phyloP scores from a whole-genome alignment of 352 stramenopile genomes.

The Phytophthora capsici region DNA sequence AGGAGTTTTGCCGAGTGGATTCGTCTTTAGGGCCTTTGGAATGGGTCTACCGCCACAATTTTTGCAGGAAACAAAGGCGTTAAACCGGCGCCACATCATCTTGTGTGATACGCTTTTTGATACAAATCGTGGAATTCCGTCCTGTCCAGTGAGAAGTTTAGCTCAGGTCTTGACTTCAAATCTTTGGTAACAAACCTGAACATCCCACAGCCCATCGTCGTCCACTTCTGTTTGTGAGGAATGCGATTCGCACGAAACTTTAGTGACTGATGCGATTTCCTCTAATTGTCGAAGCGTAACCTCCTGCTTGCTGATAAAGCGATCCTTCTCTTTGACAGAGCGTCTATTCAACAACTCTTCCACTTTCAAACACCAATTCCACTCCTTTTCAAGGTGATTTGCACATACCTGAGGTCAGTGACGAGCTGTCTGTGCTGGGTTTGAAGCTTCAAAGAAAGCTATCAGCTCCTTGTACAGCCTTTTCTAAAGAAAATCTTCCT shows the following conservation, averaged over 20 bases:
- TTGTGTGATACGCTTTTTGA: constrained; percentile 52
- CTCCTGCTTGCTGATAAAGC: constrained; percentile 51
- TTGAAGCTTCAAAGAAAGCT: constrained; percentile 34
- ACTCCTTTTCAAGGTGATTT: background rate
- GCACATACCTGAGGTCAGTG: constrained; percentile 57
- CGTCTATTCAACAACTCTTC: constrained; percentile 14
- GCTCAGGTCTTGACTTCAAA: background rate
- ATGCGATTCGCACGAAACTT: constrained; percentile 13
- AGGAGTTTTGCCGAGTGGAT: constrained; percentile 12
- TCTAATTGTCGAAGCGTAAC: constrained; percentile 52
- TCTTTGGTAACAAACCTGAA: constrained; percentile 35
- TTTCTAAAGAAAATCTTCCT: background rate
- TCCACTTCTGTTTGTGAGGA: constrained; percentile 70
- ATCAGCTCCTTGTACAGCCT: background rate
- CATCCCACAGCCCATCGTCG: constrained; percentile 78
- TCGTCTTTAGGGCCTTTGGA: constrained; percentile 29
- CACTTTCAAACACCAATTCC: background rate
- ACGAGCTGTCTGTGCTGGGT: constrained; percentile 58
- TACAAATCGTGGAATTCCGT: constrained; percentile 67
- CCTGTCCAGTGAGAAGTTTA: constrained; percentile 26
- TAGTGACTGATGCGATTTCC: constrained; percentile 30
- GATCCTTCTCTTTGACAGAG: constrained; percentile 59
- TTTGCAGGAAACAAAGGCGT: constrained; percentile 71
- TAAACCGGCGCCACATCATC: constrained; percentile 73
- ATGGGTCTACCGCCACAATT: constrained; percentile 69